These are phyloP conservation scores for Trichoderma aggressivum DNA, from an alignment of 2,329 filamentous ascomycete species.

Conservation along the genomic window DNA sequence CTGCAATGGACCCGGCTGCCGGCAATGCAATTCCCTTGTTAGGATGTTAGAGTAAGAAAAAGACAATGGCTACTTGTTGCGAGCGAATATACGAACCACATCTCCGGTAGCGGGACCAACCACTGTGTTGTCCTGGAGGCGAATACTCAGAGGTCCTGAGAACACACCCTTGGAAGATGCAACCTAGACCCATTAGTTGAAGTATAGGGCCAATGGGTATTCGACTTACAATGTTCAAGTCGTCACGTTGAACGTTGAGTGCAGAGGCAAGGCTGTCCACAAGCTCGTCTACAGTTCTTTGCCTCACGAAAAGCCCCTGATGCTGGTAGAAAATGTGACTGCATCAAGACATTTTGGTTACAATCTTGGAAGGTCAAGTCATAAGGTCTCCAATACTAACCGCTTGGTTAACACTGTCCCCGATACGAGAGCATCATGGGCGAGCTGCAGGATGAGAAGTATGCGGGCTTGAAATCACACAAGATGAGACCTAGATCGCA, in stretches of 20 bases:
- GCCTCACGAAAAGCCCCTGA: slow-evolving; percentile 66
- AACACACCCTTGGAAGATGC: slow-evolving; percentile 72
- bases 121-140: slow-evolving; percentile 42
- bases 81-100: slow-evolving; percentile 24
- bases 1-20: slow-evolving; percentile 44
- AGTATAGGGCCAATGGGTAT: too few species aligned
- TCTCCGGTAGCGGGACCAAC: slow-evolving; percentile 33
- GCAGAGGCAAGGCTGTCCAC: slow-evolving; percentile 73
- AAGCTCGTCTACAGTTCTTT: slow-evolving; percentile 65
- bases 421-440: slow-evolving; percentile 55
- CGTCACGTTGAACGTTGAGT: slow-evolving; percentile 59
- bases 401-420: slow-evolving; percentile 60
- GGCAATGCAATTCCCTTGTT: slow-evolving; percentile 61
- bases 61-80: accelerated
- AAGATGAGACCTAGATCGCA: background rate
- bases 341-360: background rate
- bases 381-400: slow-evolving; percentile 35
- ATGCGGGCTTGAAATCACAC: slow-evolving; percentile 45
- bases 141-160: slow-evolving; percentile 54
- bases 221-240: slow-evolving; percentile 64
- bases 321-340: slow-evolving; percentile 82
- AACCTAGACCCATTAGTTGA: slow-evolving; percentile 45
- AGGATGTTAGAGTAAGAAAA: slow-evolving; percentile 16
- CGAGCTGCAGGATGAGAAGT: slow-evolving; percentile 56
- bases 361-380: too few species aligned